Percentiles rank a stretch among this genome's conserved stretches.
Conservation (phyloP, 306 rosid genomes). For the Rosa rugosa region DNA sequence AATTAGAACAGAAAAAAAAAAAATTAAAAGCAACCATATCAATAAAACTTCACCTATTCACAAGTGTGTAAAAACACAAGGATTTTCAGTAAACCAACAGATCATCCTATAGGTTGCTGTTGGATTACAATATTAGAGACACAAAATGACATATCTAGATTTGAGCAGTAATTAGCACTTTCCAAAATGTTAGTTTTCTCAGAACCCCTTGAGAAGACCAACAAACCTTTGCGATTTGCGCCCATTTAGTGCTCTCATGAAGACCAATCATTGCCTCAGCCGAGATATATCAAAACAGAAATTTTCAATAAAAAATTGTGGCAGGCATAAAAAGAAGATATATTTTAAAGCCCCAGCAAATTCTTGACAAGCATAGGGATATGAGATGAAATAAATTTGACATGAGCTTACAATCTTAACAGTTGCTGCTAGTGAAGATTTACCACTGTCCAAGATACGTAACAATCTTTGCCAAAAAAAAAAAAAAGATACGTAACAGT, state of each 20-base stretch:
- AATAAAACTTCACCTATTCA: slow-evolving; percentile 16
- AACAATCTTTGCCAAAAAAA: too few species aligned
- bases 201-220: slow-evolving; percentile 23
- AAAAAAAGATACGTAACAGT: slow-evolving; percentile 35
- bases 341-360: not conserved
- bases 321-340: slow-evolving; percentile 9
- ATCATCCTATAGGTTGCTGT: not conserved
- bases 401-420: slow-evolving; percentile 84
- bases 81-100: not conserved
- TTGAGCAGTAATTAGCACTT: slow-evolving; percentile 14
- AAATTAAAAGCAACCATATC: not conserved
- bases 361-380: slow-evolving; percentile 19
- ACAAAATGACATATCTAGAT: slow-evolving; percentile 18
- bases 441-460: slow-evolving; percentile 69
- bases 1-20: not conserved
- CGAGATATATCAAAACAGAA: slow-evolving; percentile 58
- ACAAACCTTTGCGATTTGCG: slow-evolving; percentile 90
- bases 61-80: not conserved
- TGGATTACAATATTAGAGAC: not conserved
- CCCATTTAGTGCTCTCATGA: slow-evolving; percentile 91
- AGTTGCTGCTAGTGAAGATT: slow-evolving; percentile 91
- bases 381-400: slow-evolving; percentile 14
- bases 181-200: slow-evolving; percentile 11
- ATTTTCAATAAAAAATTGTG: slow-evolving; percentile 15
- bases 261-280: slow-evolving; percentile 96